Evolutionary conservation across 2,329 filamentous ascomycete genomes (phyloP).

Genomic region (Bipolaris zeicola): DNA sequence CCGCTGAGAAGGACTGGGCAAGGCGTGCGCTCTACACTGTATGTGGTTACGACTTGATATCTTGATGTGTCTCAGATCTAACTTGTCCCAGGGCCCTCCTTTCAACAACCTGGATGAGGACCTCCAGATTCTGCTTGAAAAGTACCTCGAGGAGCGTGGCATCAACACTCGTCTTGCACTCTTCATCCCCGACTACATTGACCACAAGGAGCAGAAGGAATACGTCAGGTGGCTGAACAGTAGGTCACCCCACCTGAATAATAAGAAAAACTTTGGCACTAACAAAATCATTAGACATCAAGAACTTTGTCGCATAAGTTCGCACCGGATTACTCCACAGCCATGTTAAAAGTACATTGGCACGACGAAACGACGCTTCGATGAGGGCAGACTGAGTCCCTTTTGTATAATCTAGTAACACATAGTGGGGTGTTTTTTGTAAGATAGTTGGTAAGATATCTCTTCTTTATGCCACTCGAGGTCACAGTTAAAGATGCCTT

Average conservation of each 20-base stretch:
- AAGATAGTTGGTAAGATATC: slow-evolving; percentile 27
- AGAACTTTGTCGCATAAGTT: slow-evolving; percentile 73
- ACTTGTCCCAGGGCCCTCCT: slow-evolving; percentile 67
- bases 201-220: slow-evolving; percentile 98
- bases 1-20: slow-evolving; percentile 76
- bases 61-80: background rate
- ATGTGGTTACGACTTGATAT: background rate
- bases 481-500: background rate
- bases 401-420: slow-evolving; percentile 29
- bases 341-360: background rate
- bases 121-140: slow-evolving; percentile 87
- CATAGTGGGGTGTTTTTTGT: slow-evolving; percentile 30
- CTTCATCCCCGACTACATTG: slow-evolving; percentile 95
- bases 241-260: slow-evolving; percentile 23
- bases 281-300: slow-evolving; percentile 65
- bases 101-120: slow-evolving; percentile 96
- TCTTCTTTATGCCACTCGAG: background rate
- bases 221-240: slow-evolving; percentile 86
- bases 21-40: slow-evolving; percentile 77
- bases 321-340: background rate
- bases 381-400: background rate
- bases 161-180: slow-evolving; percentile 84
- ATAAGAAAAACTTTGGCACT: slow-evolving; percentile 12
- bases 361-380: slow-evolving; percentile 8
- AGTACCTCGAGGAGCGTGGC: slow-evolving; percentile 92